Evolutionary conservation across 345 rosid species (phyloP).

Genomic region (Syzygium aromaticum): DNA sequence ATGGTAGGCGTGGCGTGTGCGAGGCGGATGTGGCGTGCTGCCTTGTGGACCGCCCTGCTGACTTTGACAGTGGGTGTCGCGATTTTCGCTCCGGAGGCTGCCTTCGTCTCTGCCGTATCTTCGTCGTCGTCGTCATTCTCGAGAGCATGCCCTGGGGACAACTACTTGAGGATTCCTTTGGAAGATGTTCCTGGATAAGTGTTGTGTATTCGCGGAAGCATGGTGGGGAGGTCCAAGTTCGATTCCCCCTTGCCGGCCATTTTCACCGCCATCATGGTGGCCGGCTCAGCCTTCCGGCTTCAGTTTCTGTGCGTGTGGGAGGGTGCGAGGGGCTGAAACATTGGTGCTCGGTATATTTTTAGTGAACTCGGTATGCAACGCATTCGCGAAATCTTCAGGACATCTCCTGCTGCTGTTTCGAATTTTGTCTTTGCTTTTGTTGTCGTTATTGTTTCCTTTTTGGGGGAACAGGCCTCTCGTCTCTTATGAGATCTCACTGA

Average conservation of each 20-base stretch:
- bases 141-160: slow-evolving; percentile 6
- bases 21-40: neutral
- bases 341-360: neutral
- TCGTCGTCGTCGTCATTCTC: slow-evolving; percentile 8
- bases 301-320: slow-evolving; percentile 23
- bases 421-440: neutral
- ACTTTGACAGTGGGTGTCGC: slow-evolving; percentile 12
- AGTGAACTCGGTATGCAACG: neutral
- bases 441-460: neutral
- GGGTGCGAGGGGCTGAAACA: neutral
- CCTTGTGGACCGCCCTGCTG: slow-evolving; percentile 24
- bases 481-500: neutral
- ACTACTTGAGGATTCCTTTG: slow-evolving; percentile 22
- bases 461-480: neutral
- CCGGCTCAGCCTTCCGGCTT: slow-evolving; percentile 22
- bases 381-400: neutral
- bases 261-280: slow-evolving; percentile 22
- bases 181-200: slow-evolving; percentile 13
- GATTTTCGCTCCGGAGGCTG: slow-evolving; percentile 23
- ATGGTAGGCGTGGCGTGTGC: neutral
- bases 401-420: neutral
- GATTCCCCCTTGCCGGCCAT: slow-evolving; percentile 31
- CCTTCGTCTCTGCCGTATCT: slow-evolving; percentile 25
- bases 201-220: slow-evolving; percentile 18
- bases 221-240: slow-evolving; percentile 18